These are phyloP conservation scores for Zanthoxylum bungeanum DNA, from an alignment of 345 rosid genomes.

Conservation along the genomic window DNA sequence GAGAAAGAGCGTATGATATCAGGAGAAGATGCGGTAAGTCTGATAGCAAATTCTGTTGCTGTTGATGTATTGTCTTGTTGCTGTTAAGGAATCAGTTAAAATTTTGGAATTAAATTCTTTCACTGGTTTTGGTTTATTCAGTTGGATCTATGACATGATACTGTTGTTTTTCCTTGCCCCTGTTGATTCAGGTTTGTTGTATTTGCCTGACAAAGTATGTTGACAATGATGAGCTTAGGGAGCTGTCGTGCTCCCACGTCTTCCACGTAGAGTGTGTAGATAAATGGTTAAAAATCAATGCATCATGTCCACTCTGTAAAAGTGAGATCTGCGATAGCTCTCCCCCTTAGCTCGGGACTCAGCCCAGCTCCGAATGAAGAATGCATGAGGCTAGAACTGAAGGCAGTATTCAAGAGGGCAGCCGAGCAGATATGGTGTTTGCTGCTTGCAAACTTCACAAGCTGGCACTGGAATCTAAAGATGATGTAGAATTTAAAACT, in stretches of 20 bases:
- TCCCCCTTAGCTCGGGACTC: constrained; percentile 23
- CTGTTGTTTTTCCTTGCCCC: background rate
- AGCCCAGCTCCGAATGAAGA: constrained; percentile 3
- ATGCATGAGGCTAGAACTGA: background rate
- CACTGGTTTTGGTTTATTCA: background rate
- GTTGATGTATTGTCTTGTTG: background rate
- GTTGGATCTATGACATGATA: background rate
- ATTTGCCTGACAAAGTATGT: constrained; percentile 65
- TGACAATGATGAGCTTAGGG: constrained; percentile 63
- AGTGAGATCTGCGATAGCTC: constrained; percentile 43
- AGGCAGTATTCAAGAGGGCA: background rate
- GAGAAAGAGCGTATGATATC: constrained; percentile 67
- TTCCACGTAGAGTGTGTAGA: constrained; percentile 73
- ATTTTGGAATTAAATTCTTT: background rate
- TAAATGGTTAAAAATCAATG: constrained; percentile 79
- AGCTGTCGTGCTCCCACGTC: constrained; percentile 62
- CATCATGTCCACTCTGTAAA: constrained; percentile 75
- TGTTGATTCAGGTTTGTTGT: constrained; percentile 57
- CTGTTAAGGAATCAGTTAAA: background rate
- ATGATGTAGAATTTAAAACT: background rate
- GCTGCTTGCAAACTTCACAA: background rate
- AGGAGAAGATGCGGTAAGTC: constrained; percentile 91
- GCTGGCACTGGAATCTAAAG: background rate
- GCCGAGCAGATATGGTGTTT: background rate
- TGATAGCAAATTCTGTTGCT: background rate